These are phyloP conservation scores for Tetrapisispora taiwanensis DNA, from an alignment of 805 yeast species.

Conservation along the genomic window DNA sequence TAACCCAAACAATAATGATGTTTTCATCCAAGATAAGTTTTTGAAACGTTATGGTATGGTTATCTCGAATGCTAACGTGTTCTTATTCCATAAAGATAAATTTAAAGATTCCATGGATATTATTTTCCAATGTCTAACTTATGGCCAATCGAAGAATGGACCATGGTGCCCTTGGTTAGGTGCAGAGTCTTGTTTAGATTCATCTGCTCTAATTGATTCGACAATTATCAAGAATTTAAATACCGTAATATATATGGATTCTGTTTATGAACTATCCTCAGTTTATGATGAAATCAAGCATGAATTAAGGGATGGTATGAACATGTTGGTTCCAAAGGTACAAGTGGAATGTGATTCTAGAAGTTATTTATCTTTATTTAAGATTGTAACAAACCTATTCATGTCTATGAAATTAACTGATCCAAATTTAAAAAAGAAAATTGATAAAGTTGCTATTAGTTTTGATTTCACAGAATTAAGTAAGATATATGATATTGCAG, in stretches of 20 bases:
- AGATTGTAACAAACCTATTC: conserved; percentile 51
- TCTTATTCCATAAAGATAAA: conserved; percentile 49
- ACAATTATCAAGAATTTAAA: conserved; percentile 57
- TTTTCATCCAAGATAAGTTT: conserved; percentile 36
- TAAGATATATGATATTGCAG: conserved; percentile 39
- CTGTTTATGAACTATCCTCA: conserved; percentile 37
- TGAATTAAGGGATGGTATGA: conserved; percentile 35
- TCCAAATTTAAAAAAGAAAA: conserved; percentile 43
- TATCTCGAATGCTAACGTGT: conserved; percentile 62
- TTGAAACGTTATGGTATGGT: conserved; percentile 63
- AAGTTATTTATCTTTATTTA: conserved; percentile 60
- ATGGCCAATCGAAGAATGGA: conserved; percentile 41
- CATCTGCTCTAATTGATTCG: conserved; percentile 36
- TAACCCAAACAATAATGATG: conserved; percentile 35
- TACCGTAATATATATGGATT: conserved; percentile 49
- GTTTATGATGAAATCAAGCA: conserved; percentile 21
- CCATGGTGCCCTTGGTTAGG: conserved; percentile 91
- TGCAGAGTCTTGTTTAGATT: conserved; percentile 53
- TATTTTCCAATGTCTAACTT: conserved; percentile 39
- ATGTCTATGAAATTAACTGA: conserved; percentile 67
- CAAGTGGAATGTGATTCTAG: conserved; percentile 58
- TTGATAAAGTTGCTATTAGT: conserved; percentile 58
- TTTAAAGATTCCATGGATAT: conserved; percentile 33
- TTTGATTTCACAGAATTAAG: conserved; percentile 56
- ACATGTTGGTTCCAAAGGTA: conserved; percentile 61